Evolutionary conservation across 345 rosid genomes (phyloP).

Genomic region (Populus davidiana): DNA sequence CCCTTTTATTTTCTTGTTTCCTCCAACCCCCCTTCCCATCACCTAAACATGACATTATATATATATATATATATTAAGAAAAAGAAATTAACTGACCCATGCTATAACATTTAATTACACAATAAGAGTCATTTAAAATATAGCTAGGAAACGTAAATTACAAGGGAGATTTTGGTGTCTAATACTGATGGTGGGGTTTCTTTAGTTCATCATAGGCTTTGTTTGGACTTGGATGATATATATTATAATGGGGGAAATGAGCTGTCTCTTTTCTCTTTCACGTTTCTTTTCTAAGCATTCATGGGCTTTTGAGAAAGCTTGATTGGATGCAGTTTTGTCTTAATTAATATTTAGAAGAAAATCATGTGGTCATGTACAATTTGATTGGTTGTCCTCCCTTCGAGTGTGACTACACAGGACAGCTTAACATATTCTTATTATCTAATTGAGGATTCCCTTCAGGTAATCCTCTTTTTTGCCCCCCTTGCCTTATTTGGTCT

Average conservation of each 20-base stretch:
- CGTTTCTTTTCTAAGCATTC: slow-evolving; percentile 1
- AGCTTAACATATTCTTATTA: slow-evolving; percentile 36
- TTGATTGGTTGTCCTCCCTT: slow-evolving; percentile 44
- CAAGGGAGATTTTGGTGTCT: slow-evolving; percentile 13
- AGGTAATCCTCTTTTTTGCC: slow-evolving; percentile 34
- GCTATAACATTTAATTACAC: neutral
- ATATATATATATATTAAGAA: neutral
- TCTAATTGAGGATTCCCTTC: slow-evolving; percentile 36
- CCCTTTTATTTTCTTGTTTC: slow-evolving; percentile 42
- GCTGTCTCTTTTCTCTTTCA: slow-evolving; percentile 30
- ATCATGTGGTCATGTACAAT: slow-evolving; percentile 30
- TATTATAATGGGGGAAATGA: slow-evolving; percentile 35
- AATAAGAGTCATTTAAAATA: neutral
- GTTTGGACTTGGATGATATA: slow-evolving; percentile 27
- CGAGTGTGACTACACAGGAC: slow-evolving; percentile 39
- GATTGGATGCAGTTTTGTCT: slow-evolving; percentile 19
- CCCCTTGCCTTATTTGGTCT: slow-evolving; percentile 35
- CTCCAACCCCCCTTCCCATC: slow-evolving; percentile 35
- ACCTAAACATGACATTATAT: neutral
- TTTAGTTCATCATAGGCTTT: slow-evolving; percentile 11
- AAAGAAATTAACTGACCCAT: neutral
- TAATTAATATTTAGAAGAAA: slow-evolving; percentile 19
- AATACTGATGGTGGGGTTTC: slow-evolving; percentile 19
- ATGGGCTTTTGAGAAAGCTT: slow-evolving; percentile 15
- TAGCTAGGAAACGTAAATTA: slow-evolving; percentile 3